Evolutionary conservation across 805 yeast genomes (phyloP).

Genomic region (Ogataea salicorniae): DNA sequence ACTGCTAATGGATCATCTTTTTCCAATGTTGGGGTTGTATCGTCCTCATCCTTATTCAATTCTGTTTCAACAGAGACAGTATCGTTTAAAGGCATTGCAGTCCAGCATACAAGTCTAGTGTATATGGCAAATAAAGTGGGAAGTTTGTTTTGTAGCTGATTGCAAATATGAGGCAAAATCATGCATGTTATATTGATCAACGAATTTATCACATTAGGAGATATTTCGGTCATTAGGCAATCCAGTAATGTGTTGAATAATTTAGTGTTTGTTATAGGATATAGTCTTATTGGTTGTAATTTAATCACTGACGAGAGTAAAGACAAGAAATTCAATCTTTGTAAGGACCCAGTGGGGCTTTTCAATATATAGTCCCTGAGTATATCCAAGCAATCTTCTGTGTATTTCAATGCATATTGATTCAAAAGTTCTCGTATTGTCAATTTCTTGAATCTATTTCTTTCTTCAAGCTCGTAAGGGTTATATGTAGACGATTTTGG

Average conservation of each 20-base stretch:
- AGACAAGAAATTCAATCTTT: conserved; percentile 35
- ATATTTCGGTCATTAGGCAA: conserved; percentile 34
- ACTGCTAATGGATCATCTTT: not conserved
- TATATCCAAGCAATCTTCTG: conserved; percentile 32
- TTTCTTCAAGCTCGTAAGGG: conserved; percentile 36
- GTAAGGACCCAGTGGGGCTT: conserved; percentile 13
- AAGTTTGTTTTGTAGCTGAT: conserved; percentile 29
- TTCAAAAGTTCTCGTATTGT: conserved; percentile 39
- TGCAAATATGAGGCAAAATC: conserved; percentile 30
- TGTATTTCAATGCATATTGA: conserved; percentile 37
- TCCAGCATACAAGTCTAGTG: conserved; percentile 40
- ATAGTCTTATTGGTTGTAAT: conserved; percentile 15
- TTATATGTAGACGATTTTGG: not conserved
- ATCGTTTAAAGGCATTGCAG: not conserved
- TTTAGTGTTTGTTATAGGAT: conserved; percentile 30
- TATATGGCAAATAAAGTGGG: conserved; percentile 41
- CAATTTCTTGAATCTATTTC: conserved; percentile 41
- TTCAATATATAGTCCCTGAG: conserved; percentile 33
- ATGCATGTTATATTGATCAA: conserved; percentile 26
- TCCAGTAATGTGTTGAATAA: conserved; percentile 38
- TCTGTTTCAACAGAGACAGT: not conserved
- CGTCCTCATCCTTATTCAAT: not conserved
- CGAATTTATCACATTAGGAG: conserved; percentile 23
- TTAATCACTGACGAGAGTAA: conserved; percentile 30
- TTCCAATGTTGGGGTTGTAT: not conserved